Evolutionary conservation across 768 basidiomycete species (phyloP).

Genomic region (Pleurotus sapidus): DNA sequence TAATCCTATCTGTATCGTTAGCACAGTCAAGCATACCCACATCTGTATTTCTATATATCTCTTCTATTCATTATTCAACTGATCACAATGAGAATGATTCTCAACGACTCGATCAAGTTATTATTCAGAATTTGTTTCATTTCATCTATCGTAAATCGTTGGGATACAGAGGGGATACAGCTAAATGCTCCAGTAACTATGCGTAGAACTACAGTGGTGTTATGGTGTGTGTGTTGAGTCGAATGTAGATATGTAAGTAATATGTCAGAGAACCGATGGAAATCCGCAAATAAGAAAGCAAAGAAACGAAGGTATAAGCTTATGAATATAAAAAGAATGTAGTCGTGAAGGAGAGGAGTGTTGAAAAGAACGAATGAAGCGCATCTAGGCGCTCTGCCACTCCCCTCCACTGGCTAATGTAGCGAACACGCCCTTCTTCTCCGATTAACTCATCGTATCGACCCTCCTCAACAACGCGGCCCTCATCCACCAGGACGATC

Average conservation of each 20-base stretch:
- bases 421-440: constrained; percentile 68
- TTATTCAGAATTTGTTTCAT: background rate
- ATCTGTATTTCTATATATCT: too few relatives aligned
- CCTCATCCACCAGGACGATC: constrained; percentile 78
- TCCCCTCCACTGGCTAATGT: constrained; percentile 78
- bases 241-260: background rate
- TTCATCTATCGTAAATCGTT: constrained; percentile 1
- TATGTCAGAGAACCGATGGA: background rate
- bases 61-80: too few relatives aligned
- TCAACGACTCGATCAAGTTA: too few relatives aligned
- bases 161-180: background rate
- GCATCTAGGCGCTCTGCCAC: constrained; percentile 25
- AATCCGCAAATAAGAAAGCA: constrained; percentile 6
- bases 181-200: background rate
- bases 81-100: too few relatives aligned
- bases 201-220: constrained; percentile 7
- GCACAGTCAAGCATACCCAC: too few relatives aligned
- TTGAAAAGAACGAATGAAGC: constrained; percentile 12
- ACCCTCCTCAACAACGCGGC: constrained; percentile 76
- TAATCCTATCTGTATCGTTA: too few relatives aligned
- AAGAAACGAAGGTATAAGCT: constrained; percentile 1
- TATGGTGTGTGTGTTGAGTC: background rate
- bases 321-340: background rate
- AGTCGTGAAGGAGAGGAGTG: background rate
- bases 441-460: constrained; percentile 68